A percentile compares a stretch with the other conserved stretches of the same genome.
Evolutionary conservation across 1,284 basidiomycete genomes (phyloP).

Genomic region (Trichosporon sp.): DNA sequence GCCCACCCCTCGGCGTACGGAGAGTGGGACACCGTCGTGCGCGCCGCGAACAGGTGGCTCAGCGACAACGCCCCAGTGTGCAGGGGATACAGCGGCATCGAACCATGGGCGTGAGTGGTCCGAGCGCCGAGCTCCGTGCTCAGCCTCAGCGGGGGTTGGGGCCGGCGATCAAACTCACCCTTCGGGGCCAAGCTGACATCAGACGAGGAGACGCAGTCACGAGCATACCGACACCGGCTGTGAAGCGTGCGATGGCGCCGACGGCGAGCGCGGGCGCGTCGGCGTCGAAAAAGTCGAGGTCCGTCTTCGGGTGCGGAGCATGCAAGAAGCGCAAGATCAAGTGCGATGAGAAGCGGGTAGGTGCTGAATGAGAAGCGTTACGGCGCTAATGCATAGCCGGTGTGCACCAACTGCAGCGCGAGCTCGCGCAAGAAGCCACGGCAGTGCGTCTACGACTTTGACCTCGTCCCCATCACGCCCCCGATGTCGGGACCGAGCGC

Average conservation of each 20-base stretch:
- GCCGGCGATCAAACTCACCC: background rate
- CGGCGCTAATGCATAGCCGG: constrained; percentile 1
- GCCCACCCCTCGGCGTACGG: constrained; percentile 9
- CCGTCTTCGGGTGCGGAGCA: constrained; percentile 16
- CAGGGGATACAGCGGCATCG: constrained; percentile 11
- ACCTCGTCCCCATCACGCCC: constrained; percentile 2
- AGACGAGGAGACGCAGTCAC: constrained; percentile 9
- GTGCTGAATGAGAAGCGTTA: background rate
- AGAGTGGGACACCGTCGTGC: constrained; percentile 13
- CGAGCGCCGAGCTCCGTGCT: background rate
- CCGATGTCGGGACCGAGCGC: background rate
- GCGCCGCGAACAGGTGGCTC: constrained; percentile 9
- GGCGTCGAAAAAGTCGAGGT: constrained; percentile 7
- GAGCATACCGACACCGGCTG: background rate
- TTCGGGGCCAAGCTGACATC: background rate
- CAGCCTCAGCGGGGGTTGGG: no score
- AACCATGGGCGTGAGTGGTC: constrained; percentile 17
- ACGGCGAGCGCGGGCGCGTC: background rate
- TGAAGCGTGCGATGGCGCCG: background rate
- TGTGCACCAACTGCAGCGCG: constrained; percentile 15
- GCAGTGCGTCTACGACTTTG: constrained; percentile 17
- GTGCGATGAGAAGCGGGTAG: constrained; percentile 16
- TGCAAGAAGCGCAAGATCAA: constrained; percentile 20
- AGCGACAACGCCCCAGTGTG: constrained; percentile 13
- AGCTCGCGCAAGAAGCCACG: constrained; percentile 11